Percentiles rank a stretch among this genome's conserved stretches.
These are phyloP conservation scores for Aegilops bicornis DNA, from an alignment of 176 grass and related monocot genomes.

Conservation along the genomic window DNA sequence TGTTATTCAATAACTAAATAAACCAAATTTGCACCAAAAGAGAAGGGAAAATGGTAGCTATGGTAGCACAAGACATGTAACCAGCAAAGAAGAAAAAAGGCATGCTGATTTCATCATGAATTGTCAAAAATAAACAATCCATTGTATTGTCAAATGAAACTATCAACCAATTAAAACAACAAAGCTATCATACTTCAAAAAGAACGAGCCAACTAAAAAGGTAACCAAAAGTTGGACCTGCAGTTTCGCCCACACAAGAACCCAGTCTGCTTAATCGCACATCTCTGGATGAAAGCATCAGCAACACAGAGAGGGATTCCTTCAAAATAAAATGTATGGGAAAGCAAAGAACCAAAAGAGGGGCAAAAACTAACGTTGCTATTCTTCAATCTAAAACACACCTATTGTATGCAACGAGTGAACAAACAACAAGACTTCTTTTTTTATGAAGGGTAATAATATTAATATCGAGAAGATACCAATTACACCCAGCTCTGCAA, in stretches of 20 bases:
- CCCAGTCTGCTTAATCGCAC: not conserved
- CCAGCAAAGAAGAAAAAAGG: not conserved
- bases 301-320: not conserved
- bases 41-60: conserved; percentile 11
- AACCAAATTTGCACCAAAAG: conserved; percentile 20
- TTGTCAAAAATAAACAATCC: conserved; percentile 22
- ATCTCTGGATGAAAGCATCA: conserved; percentile 26
- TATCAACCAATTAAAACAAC: conserved; percentile 6
- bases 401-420: not conserved
- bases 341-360: conserved; percentile 19
- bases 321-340: conserved; percentile 12
- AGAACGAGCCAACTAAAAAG: conserved; percentile 19
- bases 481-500: not conserved
- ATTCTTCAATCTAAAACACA: not conserved
- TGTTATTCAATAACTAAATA: conserved; percentile 16
- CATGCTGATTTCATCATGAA: conserved; percentile 8
- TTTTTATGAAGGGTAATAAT: too few relatives aligned
- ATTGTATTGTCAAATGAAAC: conserved; percentile 25
- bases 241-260: conserved; percentile 14
- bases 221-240: conserved; percentile 28
- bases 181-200: not conserved
- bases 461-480: too few relatives aligned
- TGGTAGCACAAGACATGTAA: not conserved
- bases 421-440: conserved; percentile 22
- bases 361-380: conserved; percentile 13